These are phyloP conservation scores for Schoenoplectus triqueter DNA, from an alignment of 202 grass and related monocot species.

Conservation along the genomic window DNA sequence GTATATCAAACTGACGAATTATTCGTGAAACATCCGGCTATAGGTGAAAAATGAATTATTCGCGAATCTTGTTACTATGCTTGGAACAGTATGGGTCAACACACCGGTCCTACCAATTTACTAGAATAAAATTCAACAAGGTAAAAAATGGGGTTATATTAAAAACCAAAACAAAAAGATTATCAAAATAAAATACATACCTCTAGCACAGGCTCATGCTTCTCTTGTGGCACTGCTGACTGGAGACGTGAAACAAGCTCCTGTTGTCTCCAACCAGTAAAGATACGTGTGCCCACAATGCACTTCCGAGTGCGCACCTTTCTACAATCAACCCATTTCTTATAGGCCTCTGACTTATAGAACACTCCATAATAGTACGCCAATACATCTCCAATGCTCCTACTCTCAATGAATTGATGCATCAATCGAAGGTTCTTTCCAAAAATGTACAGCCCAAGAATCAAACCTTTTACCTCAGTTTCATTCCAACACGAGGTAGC, in stretches of 20 bases:
- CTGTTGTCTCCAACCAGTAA: slow-evolving; percentile 81
- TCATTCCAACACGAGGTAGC: slow-evolving; percentile 57
- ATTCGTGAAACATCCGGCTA: too few relatives aligned
- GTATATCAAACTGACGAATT: too few relatives aligned
- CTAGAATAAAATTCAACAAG: slow-evolving; percentile 8
- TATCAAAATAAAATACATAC: slow-evolving; percentile 48
- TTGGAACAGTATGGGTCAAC: neutral
- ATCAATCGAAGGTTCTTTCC: slow-evolving; percentile 74
- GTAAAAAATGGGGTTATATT: neutral
- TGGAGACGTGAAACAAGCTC: slow-evolving; percentile 75
- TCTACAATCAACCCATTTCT: slow-evolving; percentile 86
- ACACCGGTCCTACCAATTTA: neutral
- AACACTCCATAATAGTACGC: slow-evolving; percentile 89
- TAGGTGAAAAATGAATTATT: too few relatives aligned
- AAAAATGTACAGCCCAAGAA: slow-evolving; percentile 95
- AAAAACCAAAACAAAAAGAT: neutral
- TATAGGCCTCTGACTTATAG: slow-evolving; percentile 55
- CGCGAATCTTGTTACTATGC: too few relatives aligned
- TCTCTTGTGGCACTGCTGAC: slow-evolving; percentile 52
- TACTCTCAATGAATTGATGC: slow-evolving; percentile 60
- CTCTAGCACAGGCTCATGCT: slow-evolving; percentile 61
- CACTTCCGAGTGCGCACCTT: slow-evolving; percentile 72
- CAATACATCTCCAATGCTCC: slow-evolving; percentile 62
- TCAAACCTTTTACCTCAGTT: slow-evolving; percentile 57
- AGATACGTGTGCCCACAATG: slow-evolving; percentile 81